A percentile compares a stretch with the other conserved stretches of the same genome.
These are phyloP conservation scores for Novakomyces olei DNA, from an alignment of 805 yeast species.

Conservation along the genomic window DNA sequence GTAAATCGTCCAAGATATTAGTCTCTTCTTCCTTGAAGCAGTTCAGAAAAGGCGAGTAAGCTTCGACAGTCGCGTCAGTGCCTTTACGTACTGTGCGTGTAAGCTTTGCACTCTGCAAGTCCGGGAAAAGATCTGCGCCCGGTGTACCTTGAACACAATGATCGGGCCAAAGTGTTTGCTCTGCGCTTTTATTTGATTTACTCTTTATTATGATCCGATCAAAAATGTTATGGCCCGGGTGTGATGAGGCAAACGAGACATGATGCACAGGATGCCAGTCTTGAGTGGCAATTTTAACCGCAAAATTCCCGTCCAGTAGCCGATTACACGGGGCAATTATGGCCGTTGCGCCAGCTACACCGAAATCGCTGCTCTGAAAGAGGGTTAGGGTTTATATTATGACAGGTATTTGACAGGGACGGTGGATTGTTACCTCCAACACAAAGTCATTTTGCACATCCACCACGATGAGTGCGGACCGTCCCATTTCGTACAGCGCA, in stretches of 20 bases:
- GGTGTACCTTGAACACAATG: neutral
- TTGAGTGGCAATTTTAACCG: conserved; percentile 1
- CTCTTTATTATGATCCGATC: neutral
- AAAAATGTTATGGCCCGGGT: neutral
- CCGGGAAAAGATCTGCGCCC: conserved; percentile 1
- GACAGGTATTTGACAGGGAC: too few relatives aligned
- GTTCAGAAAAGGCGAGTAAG: too few relatives aligned
- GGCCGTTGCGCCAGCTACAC: neutral
- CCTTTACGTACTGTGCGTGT: neutral
- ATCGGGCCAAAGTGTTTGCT: neutral
- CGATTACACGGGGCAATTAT: neutral
- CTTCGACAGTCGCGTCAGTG: neutral
- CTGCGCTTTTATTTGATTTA: neutral
- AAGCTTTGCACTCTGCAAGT: neutral
- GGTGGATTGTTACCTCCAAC: too few relatives aligned
- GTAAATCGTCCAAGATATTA: too few relatives aligned
- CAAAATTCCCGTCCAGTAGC: neutral
- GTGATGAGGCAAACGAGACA: neutral
- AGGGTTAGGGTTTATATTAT: too few relatives aligned
- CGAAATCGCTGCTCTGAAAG: too few relatives aligned
- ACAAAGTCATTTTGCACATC: conserved; percentile 3
- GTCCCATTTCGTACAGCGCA: too few relatives aligned
- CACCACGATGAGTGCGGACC: conserved; percentile 1
- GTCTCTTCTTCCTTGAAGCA: too few relatives aligned
- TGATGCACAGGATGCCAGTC: conserved; percentile 2